A percentile compares a stretch with the other conserved stretches of the same genome.
These are phyloP conservation scores for Phoenix dactylifera DNA, from an alignment of 176 grass and related monocot genomes.

Conservation along the genomic window DNA sequence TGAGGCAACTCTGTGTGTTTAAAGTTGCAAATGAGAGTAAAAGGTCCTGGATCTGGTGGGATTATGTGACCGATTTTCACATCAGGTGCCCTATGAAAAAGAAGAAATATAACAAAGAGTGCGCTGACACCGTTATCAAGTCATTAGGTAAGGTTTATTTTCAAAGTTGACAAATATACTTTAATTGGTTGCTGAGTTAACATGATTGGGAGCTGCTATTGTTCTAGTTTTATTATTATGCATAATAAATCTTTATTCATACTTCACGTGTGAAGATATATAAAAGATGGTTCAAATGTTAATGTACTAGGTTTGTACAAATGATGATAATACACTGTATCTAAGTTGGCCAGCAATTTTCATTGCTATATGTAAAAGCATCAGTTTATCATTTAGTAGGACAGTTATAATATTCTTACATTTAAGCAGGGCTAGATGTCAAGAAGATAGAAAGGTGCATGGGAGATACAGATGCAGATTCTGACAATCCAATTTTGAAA, in stretches of 20 bases:
- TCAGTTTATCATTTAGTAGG: neutral
- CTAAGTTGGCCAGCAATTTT: too few relatives aligned
- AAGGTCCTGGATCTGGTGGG: constrained; percentile 90
- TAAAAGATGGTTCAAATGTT: too few relatives aligned
- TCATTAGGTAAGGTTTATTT: constrained; percentile 56
- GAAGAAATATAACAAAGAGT: constrained; percentile 93
- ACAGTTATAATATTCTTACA: constrained; percentile 1
- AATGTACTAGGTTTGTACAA: too few relatives aligned
- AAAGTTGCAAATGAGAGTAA: constrained; percentile 72
- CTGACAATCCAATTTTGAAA: constrained; percentile 71
- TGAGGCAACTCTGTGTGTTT: constrained; percentile 95
- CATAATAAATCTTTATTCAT: too few relatives aligned
- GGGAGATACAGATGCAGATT: constrained; percentile 83
- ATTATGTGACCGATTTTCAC: constrained; percentile 99
- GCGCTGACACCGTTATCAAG: constrained; percentile 86
- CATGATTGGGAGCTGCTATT: too few relatives aligned
- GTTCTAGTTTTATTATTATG: too few relatives aligned
- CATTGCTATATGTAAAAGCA: too few relatives aligned
- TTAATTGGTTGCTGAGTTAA: too few relatives aligned
- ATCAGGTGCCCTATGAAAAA: constrained; percentile 98
- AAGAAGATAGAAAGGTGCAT: constrained; percentile 90
- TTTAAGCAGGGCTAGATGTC: constrained; percentile 60
- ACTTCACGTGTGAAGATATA: too few relatives aligned
- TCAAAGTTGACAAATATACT: neutral
- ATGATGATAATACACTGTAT: too few relatives aligned